These are phyloP conservation scores for Crucibulum laeve DNA, from an alignment of 768 basidiomycete species.

Conservation along the genomic window DNA sequence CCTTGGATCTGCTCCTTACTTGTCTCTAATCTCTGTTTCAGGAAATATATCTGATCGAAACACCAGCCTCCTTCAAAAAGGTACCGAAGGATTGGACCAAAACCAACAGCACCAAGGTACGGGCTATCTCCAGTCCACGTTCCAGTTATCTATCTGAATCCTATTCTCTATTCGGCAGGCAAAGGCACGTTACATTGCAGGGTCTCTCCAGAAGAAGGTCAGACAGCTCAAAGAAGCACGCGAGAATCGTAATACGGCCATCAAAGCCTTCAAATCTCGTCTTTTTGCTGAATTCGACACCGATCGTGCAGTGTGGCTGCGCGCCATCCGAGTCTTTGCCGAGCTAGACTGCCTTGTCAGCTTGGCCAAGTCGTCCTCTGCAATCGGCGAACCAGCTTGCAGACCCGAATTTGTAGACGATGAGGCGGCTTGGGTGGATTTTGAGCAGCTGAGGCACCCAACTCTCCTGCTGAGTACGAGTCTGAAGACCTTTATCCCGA, in stretches of 20 bases:
- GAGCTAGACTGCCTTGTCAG: conserved; percentile 97
- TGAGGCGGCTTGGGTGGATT: conserved; percentile 79
- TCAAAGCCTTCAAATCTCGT: conserved; percentile 80
- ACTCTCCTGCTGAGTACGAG: conserved; percentile 65
- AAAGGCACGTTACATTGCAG: conserved; percentile 73
- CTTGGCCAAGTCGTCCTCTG: conserved; percentile 82
- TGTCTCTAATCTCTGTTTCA: conserved; percentile 19
- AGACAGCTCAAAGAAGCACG: conserved; percentile 89
- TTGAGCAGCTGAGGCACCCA: conserved; percentile 87
- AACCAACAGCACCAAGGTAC: conserved; percentile 73
- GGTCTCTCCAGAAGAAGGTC: conserved; percentile 64
- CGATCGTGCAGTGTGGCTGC: conserved; percentile 78
- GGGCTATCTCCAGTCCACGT: conserved; percentile 4
- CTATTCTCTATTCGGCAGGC: conserved; percentile 36
- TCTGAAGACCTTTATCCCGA: conserved; percentile 83
- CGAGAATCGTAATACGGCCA: conserved; percentile 75
- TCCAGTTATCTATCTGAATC: background rate
- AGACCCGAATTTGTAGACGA: conserved; percentile 84
- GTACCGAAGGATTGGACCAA: conserved; percentile 87
- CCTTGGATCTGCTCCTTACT: background rate
- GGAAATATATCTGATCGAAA: conserved; percentile 92
- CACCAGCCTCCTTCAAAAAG: conserved; percentile 49
- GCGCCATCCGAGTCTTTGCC: conserved; percentile 80
- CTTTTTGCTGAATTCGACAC: conserved; percentile 79
- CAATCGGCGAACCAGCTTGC: conserved; percentile 92